Percentiles rank a stretch among this genome's conserved stretches.
Evolutionary conservation across 2,329 filamentous ascomycete genomes (phyloP).

Genomic region (Laburnicola sp.): DNA sequence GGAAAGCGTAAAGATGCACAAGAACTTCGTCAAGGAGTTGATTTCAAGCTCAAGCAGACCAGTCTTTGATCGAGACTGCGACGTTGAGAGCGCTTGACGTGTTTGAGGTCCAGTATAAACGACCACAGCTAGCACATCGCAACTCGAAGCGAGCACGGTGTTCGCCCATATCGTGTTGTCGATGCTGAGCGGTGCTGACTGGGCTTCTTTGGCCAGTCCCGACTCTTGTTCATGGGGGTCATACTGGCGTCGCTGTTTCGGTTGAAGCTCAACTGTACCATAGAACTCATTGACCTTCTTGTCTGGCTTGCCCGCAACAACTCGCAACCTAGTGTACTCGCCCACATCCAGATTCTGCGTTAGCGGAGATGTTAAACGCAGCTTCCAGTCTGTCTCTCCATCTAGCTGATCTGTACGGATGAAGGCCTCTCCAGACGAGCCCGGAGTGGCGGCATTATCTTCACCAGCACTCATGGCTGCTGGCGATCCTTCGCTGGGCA

Average conservation of each 20-base stretch:
- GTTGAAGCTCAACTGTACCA: slow-evolving; percentile 78
- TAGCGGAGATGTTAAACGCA: slow-evolving; percentile 81
- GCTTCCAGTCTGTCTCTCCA: slow-evolving; percentile 98
- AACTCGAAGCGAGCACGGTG: slow-evolving; percentile 92
- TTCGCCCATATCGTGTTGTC: slow-evolving; percentile 99
- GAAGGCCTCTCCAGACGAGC: slow-evolving; percentile 80
- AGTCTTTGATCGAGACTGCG: slow-evolving; percentile 88
- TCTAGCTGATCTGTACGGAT: slow-evolving; percentile 97
- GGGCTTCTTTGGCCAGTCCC: slow-evolving; percentile 29
- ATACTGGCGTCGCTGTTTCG: slow-evolving; percentile 56
- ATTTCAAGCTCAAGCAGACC: slow-evolving; percentile 94
- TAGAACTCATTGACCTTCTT: slow-evolving; percentile 93
- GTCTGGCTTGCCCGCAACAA: slow-evolving; percentile 88
- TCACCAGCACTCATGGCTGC: slow-evolving; percentile 21
- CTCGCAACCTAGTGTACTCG: slow-evolving; percentile 67
- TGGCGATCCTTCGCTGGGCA: neutral
- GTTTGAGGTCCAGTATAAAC: slow-evolving; percentile 95
- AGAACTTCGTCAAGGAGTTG: slow-evolving; percentile 93
- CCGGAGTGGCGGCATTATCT: slow-evolving; percentile 20
- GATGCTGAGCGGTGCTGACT: slow-evolving; percentile 77
- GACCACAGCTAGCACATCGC: slow-evolving; percentile 82
- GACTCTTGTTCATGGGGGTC: slow-evolving; percentile 44
- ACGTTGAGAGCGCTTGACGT: slow-evolving; percentile 88
- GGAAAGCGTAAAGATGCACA: slow-evolving; percentile 83
- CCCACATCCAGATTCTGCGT: slow-evolving; percentile 75